A percentile compares a stretch with the other conserved stretches of the same genome.
Conservation (phyloP, 352 stramenopile genomes). For the Pythium diclinum region DNA sequence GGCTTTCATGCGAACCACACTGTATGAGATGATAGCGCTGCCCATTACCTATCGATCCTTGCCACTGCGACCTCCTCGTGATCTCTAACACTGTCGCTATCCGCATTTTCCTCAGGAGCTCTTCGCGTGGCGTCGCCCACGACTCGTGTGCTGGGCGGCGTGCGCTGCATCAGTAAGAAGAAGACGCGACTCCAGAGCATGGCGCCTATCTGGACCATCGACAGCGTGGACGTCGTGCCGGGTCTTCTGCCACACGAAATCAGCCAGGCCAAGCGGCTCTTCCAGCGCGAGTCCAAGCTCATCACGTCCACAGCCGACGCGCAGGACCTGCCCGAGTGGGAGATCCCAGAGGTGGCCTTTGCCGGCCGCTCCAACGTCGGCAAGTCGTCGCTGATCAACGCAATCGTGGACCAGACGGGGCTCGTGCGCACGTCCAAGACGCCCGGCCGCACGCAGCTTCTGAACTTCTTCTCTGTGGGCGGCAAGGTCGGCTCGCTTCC, state of each 20-base stretch:
- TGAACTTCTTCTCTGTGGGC: slow-evolving; percentile 82
- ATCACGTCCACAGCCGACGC: slow-evolving; percentile 62
- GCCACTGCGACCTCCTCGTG: neutral
- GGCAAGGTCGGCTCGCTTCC: slow-evolving; percentile 69
- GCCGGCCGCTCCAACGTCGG: slow-evolving; percentile 86
- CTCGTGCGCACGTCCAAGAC: slow-evolving; percentile 84
- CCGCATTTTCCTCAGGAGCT: neutral
- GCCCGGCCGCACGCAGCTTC: slow-evolving; percentile 76
- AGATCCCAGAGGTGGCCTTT: slow-evolving; percentile 80
- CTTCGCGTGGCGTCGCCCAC: neutral
- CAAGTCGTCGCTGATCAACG: slow-evolving; percentile 89
- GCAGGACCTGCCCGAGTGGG: slow-evolving; percentile 62
- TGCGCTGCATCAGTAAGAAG: slow-evolving; percentile 46
- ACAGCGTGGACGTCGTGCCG: slow-evolving; percentile 46
- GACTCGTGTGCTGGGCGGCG: slow-evolving; percentile 7
- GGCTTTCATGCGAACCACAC: neutral
- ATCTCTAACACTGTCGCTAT: neutral
- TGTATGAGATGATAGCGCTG: neutral
- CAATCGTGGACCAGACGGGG: slow-evolving; percentile 58
- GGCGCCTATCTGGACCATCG: slow-evolving; percentile 55
- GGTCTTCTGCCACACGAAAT: slow-evolving; percentile 61
- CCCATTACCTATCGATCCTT: neutral
- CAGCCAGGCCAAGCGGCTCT: slow-evolving; percentile 54
- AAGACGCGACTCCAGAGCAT: slow-evolving; percentile 47
- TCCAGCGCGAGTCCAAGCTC: slow-evolving; percentile 52